A percentile compares a stretch with the other conserved stretches of the same genome.
These are phyloP conservation scores for Alternaria metachromatica DNA, from an alignment of 2,329 filamentous ascomycete genomes.

Conservation along the genomic window DNA sequence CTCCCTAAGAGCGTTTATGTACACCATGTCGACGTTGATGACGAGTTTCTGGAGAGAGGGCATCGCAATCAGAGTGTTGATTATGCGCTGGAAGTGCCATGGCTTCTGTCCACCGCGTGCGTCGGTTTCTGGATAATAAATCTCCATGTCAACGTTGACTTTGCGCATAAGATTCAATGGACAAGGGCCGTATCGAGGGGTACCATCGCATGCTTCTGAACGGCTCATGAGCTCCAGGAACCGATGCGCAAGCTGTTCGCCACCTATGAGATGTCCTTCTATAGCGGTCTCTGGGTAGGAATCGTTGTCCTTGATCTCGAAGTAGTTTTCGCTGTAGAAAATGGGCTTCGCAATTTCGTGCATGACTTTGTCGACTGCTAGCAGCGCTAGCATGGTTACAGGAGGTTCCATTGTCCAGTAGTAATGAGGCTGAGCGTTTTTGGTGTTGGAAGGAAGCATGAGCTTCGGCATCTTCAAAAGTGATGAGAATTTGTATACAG, in stretches of 20 bases:
- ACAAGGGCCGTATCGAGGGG: not conserved
- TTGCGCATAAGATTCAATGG: not conserved
- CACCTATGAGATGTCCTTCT: too few species aligned
- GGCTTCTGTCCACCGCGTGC: too few species aligned
- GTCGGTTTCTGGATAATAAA: too few species aligned
- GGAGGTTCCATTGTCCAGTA: not conserved
- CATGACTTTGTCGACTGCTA: not conserved
- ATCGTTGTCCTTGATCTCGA: not conserved
- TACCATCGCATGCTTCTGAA: not conserved
- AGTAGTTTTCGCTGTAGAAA: not conserved
- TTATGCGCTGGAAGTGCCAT: not conserved
- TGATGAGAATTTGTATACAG: not conserved
- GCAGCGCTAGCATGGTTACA: not conserved
- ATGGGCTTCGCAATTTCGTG: not conserved
- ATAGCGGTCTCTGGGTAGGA: too few species aligned
- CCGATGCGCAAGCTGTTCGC: not conserved
- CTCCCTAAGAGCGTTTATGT: too few species aligned
- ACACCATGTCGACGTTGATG: not conserved
- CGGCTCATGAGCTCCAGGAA: not conserved
- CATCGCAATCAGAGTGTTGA: not conserved
- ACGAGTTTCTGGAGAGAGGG: not conserved
- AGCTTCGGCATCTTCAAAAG: not conserved
- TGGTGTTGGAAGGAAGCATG: not conserved
- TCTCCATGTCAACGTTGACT: not conserved
- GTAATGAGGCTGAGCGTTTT: not conserved